Evolutionary conservation across 805 yeast genomes (phyloP).

Genomic region (Grigorovia yakushimaensis): DNA sequence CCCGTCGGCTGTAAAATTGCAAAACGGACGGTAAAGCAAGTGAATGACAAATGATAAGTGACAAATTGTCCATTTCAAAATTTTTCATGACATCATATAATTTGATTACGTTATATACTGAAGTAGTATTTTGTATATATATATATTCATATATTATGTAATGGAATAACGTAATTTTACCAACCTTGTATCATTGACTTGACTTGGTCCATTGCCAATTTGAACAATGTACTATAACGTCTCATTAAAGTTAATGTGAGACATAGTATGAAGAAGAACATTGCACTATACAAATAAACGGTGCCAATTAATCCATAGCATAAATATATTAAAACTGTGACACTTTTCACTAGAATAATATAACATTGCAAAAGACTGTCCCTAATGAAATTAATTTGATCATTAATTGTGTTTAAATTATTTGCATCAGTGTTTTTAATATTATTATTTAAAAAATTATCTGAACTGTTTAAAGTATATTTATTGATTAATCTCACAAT

Average conservation of each 20-base stretch:
- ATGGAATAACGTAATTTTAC: too few species aligned
- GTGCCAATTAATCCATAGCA: slow-evolving; percentile 25
- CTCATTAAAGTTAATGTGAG: slow-evolving; percentile 18
- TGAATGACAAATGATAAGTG: too few species aligned
- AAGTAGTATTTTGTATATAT: too few species aligned
- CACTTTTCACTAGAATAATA: slow-evolving; percentile 12
- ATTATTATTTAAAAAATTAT: neutral
- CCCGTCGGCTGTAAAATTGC: too few species aligned
- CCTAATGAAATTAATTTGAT: neutral
- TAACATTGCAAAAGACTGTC: slow-evolving; percentile 5
- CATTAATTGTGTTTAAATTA: neutral
- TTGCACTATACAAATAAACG: slow-evolving; percentile 20
- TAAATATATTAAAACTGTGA: slow-evolving; percentile 16
- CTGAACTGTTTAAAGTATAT: neutral
- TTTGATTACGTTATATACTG: neutral
- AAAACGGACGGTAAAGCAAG: too few species aligned
- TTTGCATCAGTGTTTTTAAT: neutral
- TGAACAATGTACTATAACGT: slow-evolving; percentile 19
- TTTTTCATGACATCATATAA: neutral
- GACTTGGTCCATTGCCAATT: slow-evolving; percentile 8
- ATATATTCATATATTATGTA: neutral
- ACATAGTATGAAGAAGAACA: slow-evolving; percentile 26
- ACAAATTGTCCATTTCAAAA: too few species aligned
- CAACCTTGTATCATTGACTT: neutral
- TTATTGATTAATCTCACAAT: neutral